Base-by-base conservation (phyloP, 495 filamentous ascomycete genomes). In the Aspergillus wentii region DNA sequence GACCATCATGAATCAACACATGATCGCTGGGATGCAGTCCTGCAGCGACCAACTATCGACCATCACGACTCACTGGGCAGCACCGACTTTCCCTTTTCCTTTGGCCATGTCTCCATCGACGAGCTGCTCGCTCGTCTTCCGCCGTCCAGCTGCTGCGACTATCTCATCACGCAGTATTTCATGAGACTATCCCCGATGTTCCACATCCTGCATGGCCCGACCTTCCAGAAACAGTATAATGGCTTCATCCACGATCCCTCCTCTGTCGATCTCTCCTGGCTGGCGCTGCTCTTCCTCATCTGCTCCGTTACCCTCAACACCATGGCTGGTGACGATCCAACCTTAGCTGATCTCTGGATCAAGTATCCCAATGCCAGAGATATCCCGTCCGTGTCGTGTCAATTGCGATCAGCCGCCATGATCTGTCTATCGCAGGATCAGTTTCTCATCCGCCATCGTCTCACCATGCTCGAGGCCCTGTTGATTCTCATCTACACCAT, bases 161-260 rank as follows among this genome's bases (percentile, higher is more conserved):
- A 37, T 37, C 21, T 37, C 5, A 37, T 37, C 1, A 13, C 23
- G 9, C 20, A 37, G n/a, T 37, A 37, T 16, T 37, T 37, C 22
- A 16, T 17, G 34, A 10, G 21, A 15, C 21, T 37, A 1, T 37
- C 34, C 9, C 34, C 34, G 9, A 15, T 37, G 20, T 37, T 26
- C 10, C 34, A 37, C 11, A 26, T 37, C 5, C 15, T 37, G 13
- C 34, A 37, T 27, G 34, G 34, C 8, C 34, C 34, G 1, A 37
- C 34, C 2, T 37, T 37, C n/a, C 20, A 37, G 17, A 25, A 22
- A 14, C n/a, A 35, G n/a, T 37, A 27, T 17, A 16, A 13, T 8
- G 10, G n/a, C 3, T 27, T 37, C 14, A 2, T 25, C 2, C 14
- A 27, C 4, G 22, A 17, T 16, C 21, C 20, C 9, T 8, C n/a